Evolutionary conservation across 371 early-diverging fungal genomes (phyloP), one percentile per base, ranked within the genome.

Genomic region (Funneliformis caledonium): DNA sequence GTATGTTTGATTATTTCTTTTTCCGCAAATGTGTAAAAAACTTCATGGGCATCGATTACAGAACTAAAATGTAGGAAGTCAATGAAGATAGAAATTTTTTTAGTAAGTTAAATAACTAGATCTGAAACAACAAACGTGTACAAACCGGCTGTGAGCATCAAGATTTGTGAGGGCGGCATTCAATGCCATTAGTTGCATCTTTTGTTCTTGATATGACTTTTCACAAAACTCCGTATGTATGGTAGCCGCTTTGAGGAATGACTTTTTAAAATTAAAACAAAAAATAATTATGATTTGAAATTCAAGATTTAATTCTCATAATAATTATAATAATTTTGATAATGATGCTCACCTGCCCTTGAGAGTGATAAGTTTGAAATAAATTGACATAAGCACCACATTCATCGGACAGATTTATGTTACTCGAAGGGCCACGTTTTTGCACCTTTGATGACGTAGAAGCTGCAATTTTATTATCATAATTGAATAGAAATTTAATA

Each of bases 111-210:
- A 31, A 65, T 65, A 33, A 10, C 7, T n/a, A 9, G 37, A 10
- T 65, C 65, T 5, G 22, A 72, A 10, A 11, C n/a, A 26, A 11
- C 6, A 19, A 6, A 10, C 10, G 33, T 12, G 2, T 43, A 60
- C 85, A 14, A 76, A 82, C 74, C 80, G 83, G 31, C 84, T 85
- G 76, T 91, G 90, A 0, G 88, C 82, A 56, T 88, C 89, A 14
- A 92, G 76, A 76, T 91, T 92, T n/a, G 88, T 87, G 64, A 91
- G 74, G 4, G 91, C 92, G 0, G 90, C 92, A 45, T 87, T 87
- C 10, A 92, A 80, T 22, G 92, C 92, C 86, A 88, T 87, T 37
- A 86, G 82, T 76, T 92, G 92, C 2, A 86, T 80, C 48, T 88
- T 86, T 64, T 89, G 88, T 60, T 90, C 89, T 33, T 86, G 85